Base-by-base conservation (phyloP, 2,329 filamentous ascomycete species). In the Thelonectria discophora region DNA sequence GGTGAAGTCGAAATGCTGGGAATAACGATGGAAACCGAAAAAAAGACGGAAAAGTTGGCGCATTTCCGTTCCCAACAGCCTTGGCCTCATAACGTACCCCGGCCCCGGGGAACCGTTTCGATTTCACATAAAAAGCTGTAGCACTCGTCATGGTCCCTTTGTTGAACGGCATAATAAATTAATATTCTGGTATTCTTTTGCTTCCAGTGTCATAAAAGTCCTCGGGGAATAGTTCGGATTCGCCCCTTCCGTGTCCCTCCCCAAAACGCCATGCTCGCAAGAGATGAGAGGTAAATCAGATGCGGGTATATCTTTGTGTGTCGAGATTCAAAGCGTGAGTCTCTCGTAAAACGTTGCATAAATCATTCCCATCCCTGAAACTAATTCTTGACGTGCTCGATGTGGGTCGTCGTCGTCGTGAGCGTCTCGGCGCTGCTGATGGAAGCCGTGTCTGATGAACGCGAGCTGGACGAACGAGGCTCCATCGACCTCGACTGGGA, bases 321-420 rank as follows among this genome's bases (percentile, higher is more conserved):
- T 34, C 18, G 56, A 65, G 55, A 40, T 24, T 24, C 21, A 56
- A 56, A 42, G 50, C 54, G 6, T 24, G 21, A 32, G 42, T 55
- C 61, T 56, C 51, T 58, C 50, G 32, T 30, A 30, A 30, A 30
- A 15, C 50, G 53, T 52, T 52, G 57, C 53, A 55, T 49, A 52
- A 53, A 51, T 55, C 45, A 53, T 43, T 27, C 34, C 21, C 45
- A 53, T 37, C 15, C 34, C 15, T 15, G 34, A 30, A 37, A 45
- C 32, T 60, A 72, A 53, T 67, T 58, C 51, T 72, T 71, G 63
- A n/a, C 49, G 46, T 66, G 50, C 60, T 72, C 70, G 4, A 58
- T 53, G 56, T 69, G 70, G 39, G 67, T 66, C 30, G 69, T 63
- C 27, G 27, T 30, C 15, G 60, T 65, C 17, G 65, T 67, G 32